Evolutionary conservation across 768 basidiomycete genomes (phyloP).

Genomic region (Russula compacta): DNA sequence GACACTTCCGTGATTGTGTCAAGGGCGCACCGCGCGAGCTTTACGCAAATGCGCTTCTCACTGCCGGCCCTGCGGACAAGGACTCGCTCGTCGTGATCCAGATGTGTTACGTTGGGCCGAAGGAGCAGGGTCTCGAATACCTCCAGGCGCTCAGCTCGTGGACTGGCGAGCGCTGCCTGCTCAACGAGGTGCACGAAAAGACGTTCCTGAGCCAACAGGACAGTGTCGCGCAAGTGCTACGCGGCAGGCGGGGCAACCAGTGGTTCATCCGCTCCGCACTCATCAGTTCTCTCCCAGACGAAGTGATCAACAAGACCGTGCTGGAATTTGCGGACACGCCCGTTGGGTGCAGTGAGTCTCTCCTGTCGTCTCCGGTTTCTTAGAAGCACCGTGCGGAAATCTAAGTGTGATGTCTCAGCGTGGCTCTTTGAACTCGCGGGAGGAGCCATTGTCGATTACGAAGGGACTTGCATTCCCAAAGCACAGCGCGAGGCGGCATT

Average conservation of each 20-base stretch:
- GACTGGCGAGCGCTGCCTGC: slow-evolving; percentile 77
- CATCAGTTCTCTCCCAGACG: slow-evolving; percentile 77
- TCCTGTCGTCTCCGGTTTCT: not conserved
- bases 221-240: slow-evolving; percentile 82
- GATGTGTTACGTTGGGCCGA: slow-evolving; percentile 79
- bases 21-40: slow-evolving; percentile 81
- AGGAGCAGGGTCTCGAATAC: slow-evolving; percentile 65
- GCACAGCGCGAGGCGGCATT: slow-evolving; percentile 72
- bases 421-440: slow-evolving; percentile 92
- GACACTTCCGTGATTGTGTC: slow-evolving; percentile 89
- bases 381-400: not conserved
- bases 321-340: slow-evolving; percentile 74
- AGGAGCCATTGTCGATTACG: slow-evolving; percentile 65
- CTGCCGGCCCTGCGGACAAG: slow-evolving; percentile 76
- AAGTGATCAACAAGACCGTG: slow-evolving; percentile 78
- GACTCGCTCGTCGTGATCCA: slow-evolving; percentile 87
- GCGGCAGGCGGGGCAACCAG: slow-evolving; percentile 74
- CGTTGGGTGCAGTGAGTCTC: slow-evolving; percentile 80
- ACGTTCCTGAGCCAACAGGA: slow-evolving; percentile 86
- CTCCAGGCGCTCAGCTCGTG: slow-evolving; percentile 81
- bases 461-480: slow-evolving; percentile 66
- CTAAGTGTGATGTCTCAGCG: slow-evolving; percentile 34
- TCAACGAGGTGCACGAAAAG: slow-evolving; percentile 89
- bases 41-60: slow-evolving; percentile 84
- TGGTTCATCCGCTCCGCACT: slow-evolving; percentile 89